These are phyloP conservation scores for Camelina laxa DNA, from an alignment of 345 rosid species.

Conservation along the genomic window DNA sequence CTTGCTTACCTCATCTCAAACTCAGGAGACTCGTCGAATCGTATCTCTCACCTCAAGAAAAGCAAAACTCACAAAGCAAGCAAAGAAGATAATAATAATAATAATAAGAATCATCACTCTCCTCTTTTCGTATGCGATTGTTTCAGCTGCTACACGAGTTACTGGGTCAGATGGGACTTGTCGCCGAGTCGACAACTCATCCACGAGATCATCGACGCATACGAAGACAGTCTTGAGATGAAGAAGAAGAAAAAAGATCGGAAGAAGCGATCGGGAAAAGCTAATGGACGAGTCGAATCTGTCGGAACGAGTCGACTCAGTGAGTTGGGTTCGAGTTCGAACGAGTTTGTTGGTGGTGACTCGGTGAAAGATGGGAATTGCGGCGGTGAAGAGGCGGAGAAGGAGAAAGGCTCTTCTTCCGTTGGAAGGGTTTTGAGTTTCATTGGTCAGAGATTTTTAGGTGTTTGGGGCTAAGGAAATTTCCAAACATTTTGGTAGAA, in stretches of 20 bases:
- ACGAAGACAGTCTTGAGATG: slow-evolving; percentile 54
- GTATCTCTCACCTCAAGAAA: slow-evolving; percentile 29
- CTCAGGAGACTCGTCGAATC: slow-evolving; percentile 38
- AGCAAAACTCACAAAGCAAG: slow-evolving; percentile 24
- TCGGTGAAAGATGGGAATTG: slow-evolving; percentile 18
- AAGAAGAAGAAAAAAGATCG: slow-evolving; percentile 46
- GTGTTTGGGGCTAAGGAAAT: slow-evolving; percentile 58
- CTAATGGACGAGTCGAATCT: slow-evolving; percentile 18
- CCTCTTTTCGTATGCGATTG: slow-evolving; percentile 72
- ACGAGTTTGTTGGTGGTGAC: slow-evolving; percentile 31
- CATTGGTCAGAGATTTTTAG: slow-evolving; percentile 76
- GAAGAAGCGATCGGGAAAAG: slow-evolving; percentile 43
- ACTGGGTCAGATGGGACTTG: slow-evolving; percentile 85
- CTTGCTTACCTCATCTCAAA: slow-evolving; percentile 65
- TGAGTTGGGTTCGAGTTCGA: slow-evolving; percentile 36
- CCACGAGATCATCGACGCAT: slow-evolving; percentile 79
- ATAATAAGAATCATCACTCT: slow-evolving; percentile 44
- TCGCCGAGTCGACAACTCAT: slow-evolving; percentile 79
- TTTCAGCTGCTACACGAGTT: slow-evolving; percentile 77
- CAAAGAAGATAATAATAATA: slow-evolving; percentile 3
- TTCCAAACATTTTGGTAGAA: slow-evolving; percentile 26
- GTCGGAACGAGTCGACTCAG: slow-evolving; percentile 37
- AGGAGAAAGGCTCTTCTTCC: slow-evolving; percentile 51
- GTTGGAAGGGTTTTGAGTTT: slow-evolving; percentile 56
- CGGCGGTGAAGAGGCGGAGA: slow-evolving; percentile 43